Conservation (phyloP, 2,329 filamentous ascomycete genomes). For the Colletotrichum incanum region DNA sequence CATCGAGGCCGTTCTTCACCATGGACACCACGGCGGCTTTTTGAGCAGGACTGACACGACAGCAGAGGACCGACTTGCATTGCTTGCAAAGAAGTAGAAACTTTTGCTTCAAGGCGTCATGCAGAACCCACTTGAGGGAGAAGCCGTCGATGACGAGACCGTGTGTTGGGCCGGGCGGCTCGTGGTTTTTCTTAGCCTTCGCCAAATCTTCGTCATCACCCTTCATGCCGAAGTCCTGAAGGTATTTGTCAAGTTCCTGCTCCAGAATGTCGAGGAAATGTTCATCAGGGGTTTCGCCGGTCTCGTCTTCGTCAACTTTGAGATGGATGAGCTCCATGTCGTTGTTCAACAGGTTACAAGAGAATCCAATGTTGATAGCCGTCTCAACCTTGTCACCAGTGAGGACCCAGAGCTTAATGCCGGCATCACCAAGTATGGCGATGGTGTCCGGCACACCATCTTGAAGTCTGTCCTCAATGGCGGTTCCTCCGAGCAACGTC, state of each 20-base stretch:
- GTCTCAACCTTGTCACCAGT: slow-evolving; percentile 99
- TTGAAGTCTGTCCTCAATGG: slow-evolving; percentile 96
- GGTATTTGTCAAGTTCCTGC: slow-evolving; percentile 80
- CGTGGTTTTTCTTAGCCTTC: slow-evolving; percentile 85
- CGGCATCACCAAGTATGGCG: slow-evolving; percentile 88
- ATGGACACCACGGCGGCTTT: slow-evolving; percentile 97
- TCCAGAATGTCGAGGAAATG: slow-evolving; percentile 72
- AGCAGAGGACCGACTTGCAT: slow-evolving; percentile 96
- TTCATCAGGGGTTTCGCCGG: slow-evolving; percentile 63
- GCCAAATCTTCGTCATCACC: slow-evolving; percentile 90
- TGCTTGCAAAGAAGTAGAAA: slow-evolving; percentile 97
- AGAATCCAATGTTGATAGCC: slow-evolving; percentile 99
- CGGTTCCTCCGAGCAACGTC: slow-evolving; percentile 90
- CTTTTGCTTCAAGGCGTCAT: slow-evolving; percentile 88
- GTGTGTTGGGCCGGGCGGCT: slow-evolving; percentile 88
- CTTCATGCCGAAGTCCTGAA: slow-evolving; percentile 82
- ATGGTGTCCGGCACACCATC: slow-evolving; percentile 98
- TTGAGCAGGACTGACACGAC: slow-evolving; percentile 95
- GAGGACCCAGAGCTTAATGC: slow-evolving; percentile 98
- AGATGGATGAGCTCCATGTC: slow-evolving; percentile 97
- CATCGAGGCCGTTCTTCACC: slow-evolving; percentile 94
- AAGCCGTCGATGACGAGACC: slow-evolving; percentile 96
- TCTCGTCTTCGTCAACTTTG: slow-evolving; percentile 84
- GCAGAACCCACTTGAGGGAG: slow-evolving; percentile 88
- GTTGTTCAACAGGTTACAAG: slow-evolving; percentile 96